A percentile compares a stretch with the other conserved stretches of the same genome.
phyloP scores from a whole-genome alignment of 495 filamentous ascomycete genomes.

The Penicillium angulare region DNA sequence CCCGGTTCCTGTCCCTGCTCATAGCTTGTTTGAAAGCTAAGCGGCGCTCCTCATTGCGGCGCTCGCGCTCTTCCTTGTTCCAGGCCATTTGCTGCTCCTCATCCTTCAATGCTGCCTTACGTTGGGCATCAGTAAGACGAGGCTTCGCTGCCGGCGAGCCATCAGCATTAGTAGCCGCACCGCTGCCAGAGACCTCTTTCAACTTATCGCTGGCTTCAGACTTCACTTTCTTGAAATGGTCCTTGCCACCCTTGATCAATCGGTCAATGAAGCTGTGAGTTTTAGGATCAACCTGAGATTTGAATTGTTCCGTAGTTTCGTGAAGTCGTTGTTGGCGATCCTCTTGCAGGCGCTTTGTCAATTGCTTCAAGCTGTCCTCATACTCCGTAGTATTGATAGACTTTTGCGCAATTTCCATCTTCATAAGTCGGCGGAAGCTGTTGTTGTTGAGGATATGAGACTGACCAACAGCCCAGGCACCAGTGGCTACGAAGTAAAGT shows the following conservation, averaged over 20 bases:
- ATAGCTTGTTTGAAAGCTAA: constrained; percentile 14
- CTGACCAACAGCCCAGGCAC: constrained; percentile 57
- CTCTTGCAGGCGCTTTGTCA: neutral
- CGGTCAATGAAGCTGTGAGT: neutral
- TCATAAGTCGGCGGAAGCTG: constrained; percentile 23
- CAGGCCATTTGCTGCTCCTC: constrained; percentile 13
- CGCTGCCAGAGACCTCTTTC: constrained; percentile 1
- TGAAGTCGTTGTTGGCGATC: neutral
- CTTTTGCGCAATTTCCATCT: constrained; percentile 13
- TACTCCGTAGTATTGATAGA: neutral
- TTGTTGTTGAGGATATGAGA: constrained; percentile 44
- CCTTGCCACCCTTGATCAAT: constrained; percentile 4
- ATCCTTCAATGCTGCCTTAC: constrained; percentile 15
- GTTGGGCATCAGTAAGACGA: constrained; percentile 18
- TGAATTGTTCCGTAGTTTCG: neutral
- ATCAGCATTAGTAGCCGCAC: constrained; percentile 12
- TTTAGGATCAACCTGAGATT: neutral
- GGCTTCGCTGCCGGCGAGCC: constrained; percentile 16
- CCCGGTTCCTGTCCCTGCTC: constrained; percentile 15
- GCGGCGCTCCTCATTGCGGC: constrained; percentile 23
- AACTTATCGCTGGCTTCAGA: constrained; percentile 8
- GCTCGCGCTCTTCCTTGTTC: constrained; percentile 11
- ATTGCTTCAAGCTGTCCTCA: neutral
- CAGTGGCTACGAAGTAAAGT: constrained; percentile 64
- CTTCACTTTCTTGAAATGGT: constrained; percentile 1